Evolutionary conservation across 352 stramenopile genomes (phyloP).

Genomic region (Phytophthora syringae): DNA sequence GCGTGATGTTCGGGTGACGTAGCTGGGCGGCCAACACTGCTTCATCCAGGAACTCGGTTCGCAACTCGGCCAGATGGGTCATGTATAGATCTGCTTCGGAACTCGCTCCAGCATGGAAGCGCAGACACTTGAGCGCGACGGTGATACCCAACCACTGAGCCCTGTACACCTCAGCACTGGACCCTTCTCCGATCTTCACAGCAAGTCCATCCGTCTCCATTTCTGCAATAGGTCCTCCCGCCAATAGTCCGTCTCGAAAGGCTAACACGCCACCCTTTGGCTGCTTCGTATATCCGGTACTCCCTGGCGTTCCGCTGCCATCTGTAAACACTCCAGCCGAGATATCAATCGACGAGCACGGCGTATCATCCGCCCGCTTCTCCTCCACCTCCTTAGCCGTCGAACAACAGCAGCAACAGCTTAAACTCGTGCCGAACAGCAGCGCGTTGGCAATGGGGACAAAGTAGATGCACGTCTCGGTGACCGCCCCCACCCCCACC

Average conservation of each 20-base stretch:
- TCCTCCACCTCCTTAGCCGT: conserved; percentile 8
- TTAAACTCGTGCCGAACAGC: conserved; percentile 69
- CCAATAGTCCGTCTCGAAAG: conserved; percentile 22
- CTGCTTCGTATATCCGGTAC: conserved; percentile 17
- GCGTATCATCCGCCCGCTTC: conserved; percentile 18
- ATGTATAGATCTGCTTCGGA: conserved; percentile 69
- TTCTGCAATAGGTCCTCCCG: conserved; percentile 48
- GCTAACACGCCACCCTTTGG: conserved; percentile 21
- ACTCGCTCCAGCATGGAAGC: conserved; percentile 37
- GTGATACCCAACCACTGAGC: conserved; percentile 79
- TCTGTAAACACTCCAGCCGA: conserved; percentile 28
- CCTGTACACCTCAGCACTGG: conserved; percentile 71
- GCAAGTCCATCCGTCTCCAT: conserved; percentile 68
- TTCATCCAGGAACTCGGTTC: conserved; percentile 73
- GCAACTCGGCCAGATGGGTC: conserved; percentile 67
- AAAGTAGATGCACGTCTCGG: conserved; percentile 65
- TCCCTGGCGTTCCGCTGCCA: conserved; percentile 13
- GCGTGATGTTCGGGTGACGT: conserved; percentile 76
- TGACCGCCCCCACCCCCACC: conserved; percentile 44
- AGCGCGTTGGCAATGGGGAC: conserved; percentile 67
- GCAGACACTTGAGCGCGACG: conserved; percentile 78
- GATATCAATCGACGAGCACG: conserved; percentile 35
- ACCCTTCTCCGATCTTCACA: conserved; percentile 72
- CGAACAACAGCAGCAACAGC: conserved; percentile 58
- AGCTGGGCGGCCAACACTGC: conserved; percentile 65